Percentiles rank a stretch among this genome's conserved stretches.
These are phyloP conservation scores for Pythium plurisporium DNA, from an alignment of 352 stramenopile genomes.

Conservation along the genomic window DNA sequence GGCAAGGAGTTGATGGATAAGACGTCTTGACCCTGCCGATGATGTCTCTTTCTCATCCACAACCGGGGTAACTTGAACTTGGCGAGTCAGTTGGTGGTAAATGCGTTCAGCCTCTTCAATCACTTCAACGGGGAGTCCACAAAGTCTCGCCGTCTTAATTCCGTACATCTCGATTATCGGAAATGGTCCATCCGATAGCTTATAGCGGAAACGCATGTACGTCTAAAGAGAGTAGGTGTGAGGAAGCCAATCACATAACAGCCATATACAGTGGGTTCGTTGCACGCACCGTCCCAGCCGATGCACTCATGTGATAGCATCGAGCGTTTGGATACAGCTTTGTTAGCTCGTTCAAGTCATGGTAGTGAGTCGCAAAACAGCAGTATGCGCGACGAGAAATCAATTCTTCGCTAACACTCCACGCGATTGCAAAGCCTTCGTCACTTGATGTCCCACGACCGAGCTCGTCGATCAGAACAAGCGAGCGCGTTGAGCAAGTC, in stretches of 20 bases:
- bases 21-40: constrained; percentile 33
- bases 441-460: constrained; percentile 86
- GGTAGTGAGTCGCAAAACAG: constrained; percentile 91
- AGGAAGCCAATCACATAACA: too few relatives aligned
- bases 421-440: constrained; percentile 87
- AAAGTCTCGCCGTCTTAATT: constrained; percentile 73
- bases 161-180: constrained; percentile 66
- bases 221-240: constrained; percentile 21
- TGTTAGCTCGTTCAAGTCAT: constrained; percentile 60
- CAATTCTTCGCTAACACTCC: constrained; percentile 82
- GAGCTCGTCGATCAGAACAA: constrained; percentile 91
- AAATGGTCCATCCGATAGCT: constrained; percentile 65
- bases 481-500: constrained; percentile 49
- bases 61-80: constrained; percentile 17
- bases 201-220: constrained; percentile 52
- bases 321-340: constrained; percentile 59
- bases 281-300: constrained; percentile 34
- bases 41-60: constrained; percentile 11
- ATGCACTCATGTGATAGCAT: constrained; percentile 66
- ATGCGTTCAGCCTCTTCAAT: constrained; percentile 50
- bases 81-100: constrained; percentile 30
- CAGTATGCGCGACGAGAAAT: constrained; percentile 65
- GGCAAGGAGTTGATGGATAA: constrained; percentile 75
- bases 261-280: too few relatives aligned
- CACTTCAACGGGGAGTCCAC: constrained; percentile 58